Conservation (phyloP, 2,329 filamentous ascomycete species). For the Davidsoniella neocaledoniae region DNA sequence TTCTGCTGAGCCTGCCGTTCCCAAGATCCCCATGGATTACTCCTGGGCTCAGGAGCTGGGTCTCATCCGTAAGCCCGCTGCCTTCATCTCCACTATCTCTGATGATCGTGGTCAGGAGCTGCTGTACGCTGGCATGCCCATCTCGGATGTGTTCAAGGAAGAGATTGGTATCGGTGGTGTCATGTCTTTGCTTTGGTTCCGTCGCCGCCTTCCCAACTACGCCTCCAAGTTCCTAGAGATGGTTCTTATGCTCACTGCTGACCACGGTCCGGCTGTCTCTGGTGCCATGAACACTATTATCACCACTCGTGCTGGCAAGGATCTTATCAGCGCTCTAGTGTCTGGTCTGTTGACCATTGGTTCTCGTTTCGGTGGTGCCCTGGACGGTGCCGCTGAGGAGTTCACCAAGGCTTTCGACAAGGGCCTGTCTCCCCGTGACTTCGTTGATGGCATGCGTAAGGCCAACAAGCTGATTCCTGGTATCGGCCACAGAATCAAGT, state of each 20-base stretch:
- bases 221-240: slow-evolving; percentile 99
- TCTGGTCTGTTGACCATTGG: slow-evolving; percentile 96
- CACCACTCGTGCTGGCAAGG: slow-evolving; percentile 97
- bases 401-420: slow-evolving; percentile 98
- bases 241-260: slow-evolving; percentile 99
- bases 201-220: slow-evolving; percentile 85
- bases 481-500: slow-evolving; percentile 99
- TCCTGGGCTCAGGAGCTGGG: slow-evolving; percentile 98
- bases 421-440: slow-evolving; percentile 94
- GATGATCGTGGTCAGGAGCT: slow-evolving; percentile 99
- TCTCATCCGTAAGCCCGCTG: slow-evolving; percentile 97
- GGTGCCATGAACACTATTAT: slow-evolving; percentile 99
- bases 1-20: slow-evolving; percentile 73
- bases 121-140: slow-evolving; percentile 96
- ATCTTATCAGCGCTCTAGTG: slow-evolving; percentile 88
- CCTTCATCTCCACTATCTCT: slow-evolving; percentile 99
- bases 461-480: slow-evolving; percentile 99
- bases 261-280: slow-evolving; percentile 96
- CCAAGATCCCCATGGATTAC: slow-evolving; percentile 99
- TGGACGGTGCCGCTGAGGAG: slow-evolving; percentile 94
- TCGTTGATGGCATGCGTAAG: slow-evolving; percentile 97
- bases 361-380: slow-evolving; percentile 93
- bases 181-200: slow-evolving; percentile 99
- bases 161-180: slow-evolving; percentile 99
- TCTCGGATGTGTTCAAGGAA: slow-evolving; percentile 98